Base-by-base conservation (phyloP, 1,284 basidiomycete genomes). In the Volvariella surrecta region DNA sequence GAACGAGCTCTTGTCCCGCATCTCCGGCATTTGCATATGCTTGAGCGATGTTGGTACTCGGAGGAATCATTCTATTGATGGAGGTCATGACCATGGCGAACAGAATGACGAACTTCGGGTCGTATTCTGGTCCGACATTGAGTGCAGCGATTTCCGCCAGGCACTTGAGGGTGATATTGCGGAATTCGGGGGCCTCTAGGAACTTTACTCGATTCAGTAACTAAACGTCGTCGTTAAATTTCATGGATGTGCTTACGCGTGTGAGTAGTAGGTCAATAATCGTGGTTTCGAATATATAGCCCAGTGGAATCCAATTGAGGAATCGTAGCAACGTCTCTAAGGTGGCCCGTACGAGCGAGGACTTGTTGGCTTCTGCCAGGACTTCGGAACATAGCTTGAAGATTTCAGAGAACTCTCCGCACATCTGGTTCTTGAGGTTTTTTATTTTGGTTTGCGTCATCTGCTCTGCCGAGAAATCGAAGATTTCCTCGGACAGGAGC, bases 361-460 rank as follows among this genome's bases (percentile, higher is more conserved):
- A 82, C 70, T 98, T 99, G 59, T 92, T 85, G n/a, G 96, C 95
- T 66, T 97, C 95, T 59, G 94, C 92, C 37, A 99, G 73, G 28
- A 99, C 93, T 63, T 99, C 95, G 49, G 86, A 88, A 62, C 92
- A 97, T 20, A 97, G 75, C 54, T 89, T 88, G 78, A 96, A 96
- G 61, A 97, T 92, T 58, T 96, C 93, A 39, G 87, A 86, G 62
- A 98, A 98, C 67, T 97, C 93, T 55, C 87, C 88, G 61, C 91
- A 93, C 89, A 97, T 94, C 54, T 93, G 89, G 59, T 96, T 94
- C 73, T 99, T 99, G 50, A 99, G 71, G 52, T 89, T 87, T 67
- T 97, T 97, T 49, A 93, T 96, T 72, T 98, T 99, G 13, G 87
- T 87, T 63, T 96, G 93, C 0, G 95, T 98, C 93, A 99, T 92